Percentiles rank a stretch among this genome's conserved stretches.
Conservation (phyloP, 2,329 filamentous ascomycete genomes). For the Hymenoscyphus scutula region DNA sequence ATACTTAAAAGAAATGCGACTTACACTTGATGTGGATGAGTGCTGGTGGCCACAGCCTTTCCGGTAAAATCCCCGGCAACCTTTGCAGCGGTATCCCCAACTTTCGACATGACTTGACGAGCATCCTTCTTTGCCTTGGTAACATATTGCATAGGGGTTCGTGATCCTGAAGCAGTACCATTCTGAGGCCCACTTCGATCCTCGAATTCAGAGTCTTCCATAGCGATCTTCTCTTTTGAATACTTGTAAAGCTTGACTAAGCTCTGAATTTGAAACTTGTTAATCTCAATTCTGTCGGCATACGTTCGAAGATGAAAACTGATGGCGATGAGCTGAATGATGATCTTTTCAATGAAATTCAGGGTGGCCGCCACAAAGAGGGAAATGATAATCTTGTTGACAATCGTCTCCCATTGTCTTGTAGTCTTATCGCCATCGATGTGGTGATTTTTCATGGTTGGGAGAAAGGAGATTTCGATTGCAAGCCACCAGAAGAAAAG, state of each 20-base stretch:
- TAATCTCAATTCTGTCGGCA: conserved; percentile 83
- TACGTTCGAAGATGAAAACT: conserved; percentile 92
- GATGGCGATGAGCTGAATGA: conserved; percentile 92
- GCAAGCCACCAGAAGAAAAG: conserved; percentile 92
- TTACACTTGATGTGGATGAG: conserved; percentile 75
- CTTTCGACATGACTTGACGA: conserved; percentile 70
- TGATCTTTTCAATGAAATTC: conserved; percentile 87
- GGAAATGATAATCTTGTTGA: conserved; percentile 83
- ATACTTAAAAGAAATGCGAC: neutral
- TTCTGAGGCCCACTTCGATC: conserved; percentile 21
- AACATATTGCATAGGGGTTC: conserved; percentile 70
- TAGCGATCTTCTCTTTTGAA: conserved; percentile 61
- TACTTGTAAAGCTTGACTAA: conserved; percentile 62
- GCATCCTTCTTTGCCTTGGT: conserved; percentile 71
- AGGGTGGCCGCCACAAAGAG: conserved; percentile 77
- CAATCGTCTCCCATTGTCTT: conserved; percentile 68
- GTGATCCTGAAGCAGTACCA: conserved; percentile 45
- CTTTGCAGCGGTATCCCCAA: conserved; percentile 80
- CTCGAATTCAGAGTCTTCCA: conserved; percentile 76
- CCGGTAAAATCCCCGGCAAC: conserved; percentile 93
- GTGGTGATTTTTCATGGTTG: conserved; percentile 67
- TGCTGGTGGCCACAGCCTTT: conserved; percentile 62
- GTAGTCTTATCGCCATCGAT: conserved; percentile 49
- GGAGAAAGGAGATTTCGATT: conserved; percentile 80
- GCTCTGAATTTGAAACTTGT: conserved; percentile 81